Percentiles rank a stretch among this genome's conserved stretches.
Conservation (phyloP, 148 eudicot species). For the Rhododendron mucronatum region DNA sequence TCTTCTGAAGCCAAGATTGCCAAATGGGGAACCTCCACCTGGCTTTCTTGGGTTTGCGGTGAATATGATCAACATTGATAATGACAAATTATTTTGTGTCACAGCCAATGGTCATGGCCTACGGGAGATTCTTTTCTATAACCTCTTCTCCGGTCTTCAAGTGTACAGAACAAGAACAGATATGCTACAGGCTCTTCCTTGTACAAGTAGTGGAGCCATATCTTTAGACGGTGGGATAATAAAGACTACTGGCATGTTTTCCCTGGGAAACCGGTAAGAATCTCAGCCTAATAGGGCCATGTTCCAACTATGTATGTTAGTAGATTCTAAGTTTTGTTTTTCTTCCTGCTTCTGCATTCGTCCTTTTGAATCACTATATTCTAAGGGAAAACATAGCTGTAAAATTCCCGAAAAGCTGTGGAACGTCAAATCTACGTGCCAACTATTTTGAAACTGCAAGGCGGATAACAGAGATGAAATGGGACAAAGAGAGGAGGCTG, state of each 20-base stretch:
- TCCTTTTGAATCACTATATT: slow-evolving; percentile 5
- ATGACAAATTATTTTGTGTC: slow-evolving; percentile 34
- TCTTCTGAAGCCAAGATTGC: slow-evolving; percentile 62
- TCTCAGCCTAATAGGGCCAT: not conserved
- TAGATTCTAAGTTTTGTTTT: not conserved
- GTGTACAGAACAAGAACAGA: slow-evolving; percentile 72
- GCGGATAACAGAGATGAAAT: slow-evolving; percentile 53
- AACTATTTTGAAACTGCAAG: slow-evolving; percentile 44
- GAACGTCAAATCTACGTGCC: slow-evolving; percentile 25
- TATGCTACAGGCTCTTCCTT: slow-evolving; percentile 70
- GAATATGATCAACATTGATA: slow-evolving; percentile 61
- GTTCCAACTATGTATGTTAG: not conserved
- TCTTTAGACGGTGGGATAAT: slow-evolving; percentile 86
- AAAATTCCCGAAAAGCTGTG: slow-evolving; percentile 51
- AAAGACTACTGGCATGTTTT: slow-evolving; percentile 42
- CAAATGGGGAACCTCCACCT: slow-evolving; percentile 58
- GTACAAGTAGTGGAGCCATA: slow-evolving; percentile 59
- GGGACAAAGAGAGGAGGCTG: slow-evolving; percentile 51
- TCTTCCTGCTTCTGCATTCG: not conserved
- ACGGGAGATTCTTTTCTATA: slow-evolving; percentile 76
- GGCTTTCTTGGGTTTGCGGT: slow-evolving; percentile 93
- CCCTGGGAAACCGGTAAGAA: slow-evolving; percentile 55
- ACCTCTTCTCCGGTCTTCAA: slow-evolving; percentile 63
- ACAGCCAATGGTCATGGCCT: slow-evolving; percentile 59
- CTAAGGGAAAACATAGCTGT: slow-evolving; percentile 57